Evolutionary conservation across 163 green algal genomes (phyloP).

Genomic region (Prototheca stagnorum): DNA sequence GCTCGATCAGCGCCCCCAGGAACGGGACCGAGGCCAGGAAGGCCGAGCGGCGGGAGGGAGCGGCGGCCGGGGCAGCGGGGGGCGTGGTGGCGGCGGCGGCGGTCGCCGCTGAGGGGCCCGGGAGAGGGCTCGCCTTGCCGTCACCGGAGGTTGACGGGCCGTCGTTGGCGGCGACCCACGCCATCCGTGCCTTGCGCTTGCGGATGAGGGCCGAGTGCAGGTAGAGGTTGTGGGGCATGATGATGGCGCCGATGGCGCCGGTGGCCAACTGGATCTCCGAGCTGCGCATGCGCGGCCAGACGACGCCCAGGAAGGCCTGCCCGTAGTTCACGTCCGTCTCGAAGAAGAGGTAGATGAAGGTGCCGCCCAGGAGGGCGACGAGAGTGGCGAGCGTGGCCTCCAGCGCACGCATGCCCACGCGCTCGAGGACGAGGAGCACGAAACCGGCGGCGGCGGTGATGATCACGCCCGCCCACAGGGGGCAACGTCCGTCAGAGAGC

Average conservation of each 20-base stretch:
- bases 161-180: not conserved
- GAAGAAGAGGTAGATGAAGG: constrained; percentile 5
- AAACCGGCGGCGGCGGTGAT: constrained; percentile 41
- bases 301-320: constrained; percentile 2
- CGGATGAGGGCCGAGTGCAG: constrained; percentile 63
- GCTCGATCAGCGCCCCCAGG: no score
- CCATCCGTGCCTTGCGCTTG: constrained; percentile 9
- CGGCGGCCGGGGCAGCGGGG: no score
- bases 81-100: no score
- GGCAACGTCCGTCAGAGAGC: constrained; percentile 26
- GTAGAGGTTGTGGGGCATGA: constrained; percentile 86
- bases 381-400: constrained; percentile 36
- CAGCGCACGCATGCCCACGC: constrained; percentile 23
- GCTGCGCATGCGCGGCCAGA: constrained; percentile 8
- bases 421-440: constrained; percentile 48
- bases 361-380: constrained; percentile 4
- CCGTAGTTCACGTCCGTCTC: constrained; percentile 4
- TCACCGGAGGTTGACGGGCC: no score
- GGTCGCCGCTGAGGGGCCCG: no score
- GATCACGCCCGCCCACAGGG: constrained; percentile 54
- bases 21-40: not conserved
- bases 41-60: no score
- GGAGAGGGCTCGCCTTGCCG: no score
- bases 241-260: constrained; percentile 53
- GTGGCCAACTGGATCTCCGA: constrained; percentile 26